phyloP scores from a whole-genome alignment of 352 stramenopile species.

The Phytophthora ramorum region DNA sequence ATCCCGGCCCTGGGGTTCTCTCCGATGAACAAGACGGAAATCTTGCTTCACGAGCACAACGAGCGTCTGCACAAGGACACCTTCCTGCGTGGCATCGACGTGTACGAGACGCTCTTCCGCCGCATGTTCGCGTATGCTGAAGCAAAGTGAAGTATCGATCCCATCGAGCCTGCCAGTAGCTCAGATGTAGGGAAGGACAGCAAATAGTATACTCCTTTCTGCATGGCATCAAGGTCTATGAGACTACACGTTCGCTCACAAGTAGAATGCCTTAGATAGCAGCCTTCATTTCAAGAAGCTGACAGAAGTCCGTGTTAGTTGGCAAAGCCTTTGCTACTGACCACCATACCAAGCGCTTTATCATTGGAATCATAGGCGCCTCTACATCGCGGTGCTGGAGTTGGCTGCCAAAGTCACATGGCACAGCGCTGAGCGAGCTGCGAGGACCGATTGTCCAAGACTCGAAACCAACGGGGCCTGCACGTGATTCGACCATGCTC shows the following conservation, averaged over 20 bases:
- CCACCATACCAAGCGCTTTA: no score
- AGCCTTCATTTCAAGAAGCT: no score
- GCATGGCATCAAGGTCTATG: constrained; percentile 92
- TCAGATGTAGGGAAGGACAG: constrained; percentile 30
- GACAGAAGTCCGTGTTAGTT: no score
- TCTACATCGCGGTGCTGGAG: no score
- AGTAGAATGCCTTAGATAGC: background rate
- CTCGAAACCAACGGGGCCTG: background rate
- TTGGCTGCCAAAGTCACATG: no score
- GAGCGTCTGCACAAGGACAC: constrained; percentile 93
- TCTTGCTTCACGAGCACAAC: constrained; percentile 97
- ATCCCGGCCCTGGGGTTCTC: constrained; percentile 94
- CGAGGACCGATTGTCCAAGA: no score
- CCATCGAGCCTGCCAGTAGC: background rate
- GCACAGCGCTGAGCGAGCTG: no score
- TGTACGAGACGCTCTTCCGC: constrained; percentile 79
- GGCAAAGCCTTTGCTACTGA: no score
- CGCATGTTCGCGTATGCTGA: constrained; percentile 49
- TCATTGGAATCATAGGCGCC: no score
- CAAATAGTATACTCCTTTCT: constrained; percentile 95
- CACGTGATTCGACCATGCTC: constrained; percentile 7
- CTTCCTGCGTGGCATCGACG: constrained; percentile 93
- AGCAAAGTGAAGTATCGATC: constrained; percentile 2
- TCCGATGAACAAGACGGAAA: constrained; percentile 95
- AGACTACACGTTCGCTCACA: constrained; percentile 54